Evolutionary conservation across 2,329 filamentous ascomycete species (phyloP).

Genomic region (Scedosporium aurantiacum): DNA sequence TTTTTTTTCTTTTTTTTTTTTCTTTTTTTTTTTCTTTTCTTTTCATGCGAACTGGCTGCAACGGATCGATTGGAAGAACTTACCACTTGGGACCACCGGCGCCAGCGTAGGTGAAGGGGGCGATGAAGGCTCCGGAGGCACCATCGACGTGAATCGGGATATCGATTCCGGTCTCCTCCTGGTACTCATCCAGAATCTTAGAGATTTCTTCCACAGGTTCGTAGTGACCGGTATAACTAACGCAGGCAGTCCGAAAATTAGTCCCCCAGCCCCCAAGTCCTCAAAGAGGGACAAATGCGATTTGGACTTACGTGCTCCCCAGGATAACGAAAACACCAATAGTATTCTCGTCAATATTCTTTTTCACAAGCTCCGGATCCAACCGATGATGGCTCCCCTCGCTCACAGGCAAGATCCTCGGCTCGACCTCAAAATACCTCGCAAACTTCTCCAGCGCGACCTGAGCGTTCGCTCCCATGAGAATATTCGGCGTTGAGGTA

Average conservation of each 20-base stretch:
- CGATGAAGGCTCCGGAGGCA: conserved; percentile 50
- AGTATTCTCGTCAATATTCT: conserved; percentile 65
- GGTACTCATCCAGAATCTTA: conserved; percentile 50
- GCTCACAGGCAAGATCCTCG: conserved; percentile 51
- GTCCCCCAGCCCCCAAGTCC: neutral
- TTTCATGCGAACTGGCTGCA: neutral
- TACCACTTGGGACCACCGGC: conserved; percentile 48
- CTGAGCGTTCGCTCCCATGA: conserved; percentile 66
- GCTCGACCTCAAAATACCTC: conserved; percentile 63
- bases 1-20: no score
- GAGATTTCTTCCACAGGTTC: conserved; percentile 60
- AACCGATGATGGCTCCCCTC: conserved; percentile 49
- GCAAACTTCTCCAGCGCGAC: conserved; percentile 65
- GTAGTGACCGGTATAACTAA: conserved; percentile 56
- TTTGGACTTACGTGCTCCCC: conserved; percentile 40
- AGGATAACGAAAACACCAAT: conserved; percentile 67
- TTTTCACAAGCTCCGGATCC: conserved; percentile 50
- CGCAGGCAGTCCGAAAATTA: neutral
- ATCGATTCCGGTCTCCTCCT: conserved; percentile 48
- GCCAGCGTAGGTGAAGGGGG: conserved; percentile 46
- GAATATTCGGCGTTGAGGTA: conserved; percentile 54
- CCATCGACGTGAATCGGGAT: conserved; percentile 60
- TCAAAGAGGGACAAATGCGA: neutral
- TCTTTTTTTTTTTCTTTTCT: no score
- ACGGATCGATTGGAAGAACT: conserved; percentile 7